These are phyloP conservation scores for Mycena rebaudengoi DNA, from an alignment of 768 basidiomycete genomes.

Conservation along the genomic window DNA sequence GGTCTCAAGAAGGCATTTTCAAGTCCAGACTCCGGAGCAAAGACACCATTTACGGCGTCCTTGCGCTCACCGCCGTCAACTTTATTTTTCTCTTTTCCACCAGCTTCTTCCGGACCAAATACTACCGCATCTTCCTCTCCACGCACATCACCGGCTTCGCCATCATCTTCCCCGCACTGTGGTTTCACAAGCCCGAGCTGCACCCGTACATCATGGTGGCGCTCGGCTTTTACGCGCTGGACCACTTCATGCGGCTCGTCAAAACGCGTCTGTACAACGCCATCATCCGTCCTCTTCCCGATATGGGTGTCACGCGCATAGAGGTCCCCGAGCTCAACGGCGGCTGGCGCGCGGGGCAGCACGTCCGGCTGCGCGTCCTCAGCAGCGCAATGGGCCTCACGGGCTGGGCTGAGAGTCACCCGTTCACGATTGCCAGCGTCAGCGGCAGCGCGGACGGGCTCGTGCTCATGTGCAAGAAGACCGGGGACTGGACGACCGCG, in stretches of 20 bases:
- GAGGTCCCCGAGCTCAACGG: conserved; percentile 52
- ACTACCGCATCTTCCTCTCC: conserved; percentile 59
- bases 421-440: conserved; percentile 67
- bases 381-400: conserved; percentile 47
- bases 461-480: conserved; percentile 57
- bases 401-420: conserved; percentile 59
- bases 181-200: conserved; percentile 48
- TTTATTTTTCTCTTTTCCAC: conserved; percentile 59
- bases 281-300: conserved; percentile 53
- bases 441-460: conserved; percentile 55
- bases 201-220: conserved; percentile 49
- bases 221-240: conserved; percentile 52
- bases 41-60: conserved; percentile 45
- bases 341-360: conserved; percentile 72
- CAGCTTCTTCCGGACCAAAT: conserved; percentile 50
- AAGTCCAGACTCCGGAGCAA: too few relatives aligned
- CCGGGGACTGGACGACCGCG: conserved; percentile 56
- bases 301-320: conserved; percentile 55
- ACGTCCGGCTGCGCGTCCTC: conserved; percentile 63
- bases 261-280: conserved; percentile 59
- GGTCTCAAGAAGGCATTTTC: conserved; percentile 42
- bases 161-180: conserved; percentile 52
- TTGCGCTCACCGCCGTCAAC: conserved; percentile 48
- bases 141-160: conserved; percentile 57
- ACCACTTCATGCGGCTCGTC: conserved; percentile 53